These are phyloP conservation scores for Vaccinium darrowii DNA, from an alignment of 148 eudicot species.

Conservation along the genomic window DNA sequence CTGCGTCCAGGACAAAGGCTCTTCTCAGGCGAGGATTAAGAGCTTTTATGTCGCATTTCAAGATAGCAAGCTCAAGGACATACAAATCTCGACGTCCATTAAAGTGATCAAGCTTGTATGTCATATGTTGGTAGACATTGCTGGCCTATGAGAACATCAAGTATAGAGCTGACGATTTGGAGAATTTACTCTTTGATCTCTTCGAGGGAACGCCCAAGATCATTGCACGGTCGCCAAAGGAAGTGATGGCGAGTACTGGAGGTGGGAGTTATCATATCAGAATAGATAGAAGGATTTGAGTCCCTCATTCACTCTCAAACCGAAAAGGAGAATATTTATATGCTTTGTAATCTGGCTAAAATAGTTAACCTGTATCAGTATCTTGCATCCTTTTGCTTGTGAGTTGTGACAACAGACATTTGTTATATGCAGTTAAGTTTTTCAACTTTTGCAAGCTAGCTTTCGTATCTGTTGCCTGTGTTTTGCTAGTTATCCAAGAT, in stretches of 20 bases:
- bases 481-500: too few species aligned
- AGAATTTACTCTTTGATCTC: constrained; percentile 53
- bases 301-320: too few species aligned
- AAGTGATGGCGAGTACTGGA: constrained; percentile 30
- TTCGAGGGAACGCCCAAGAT: constrained; percentile 70
- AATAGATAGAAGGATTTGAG: too few species aligned
- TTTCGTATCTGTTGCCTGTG: too few species aligned
- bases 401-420: too few species aligned
- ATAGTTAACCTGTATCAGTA: too few species aligned
- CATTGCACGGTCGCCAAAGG: constrained; percentile 44
- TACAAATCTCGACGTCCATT: constrained; percentile 71
- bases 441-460: too few species aligned
- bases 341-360: too few species aligned
- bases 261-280: too few species aligned
- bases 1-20: constrained; percentile 12
- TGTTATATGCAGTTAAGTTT: too few species aligned
- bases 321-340: too few species aligned
- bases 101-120: constrained; percentile 80
- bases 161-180: constrained; percentile 74
- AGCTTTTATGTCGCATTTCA: constrained; percentile 39
- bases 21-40: constrained; percentile 30
- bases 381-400: too few species aligned
- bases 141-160: constrained; percentile 69
- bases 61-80: constrained; percentile 73
- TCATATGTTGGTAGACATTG: constrained; percentile 62